Base-by-base conservation (phyloP, 2,329 filamentous ascomycete species). In the Aspergillus udagawae region DNA sequence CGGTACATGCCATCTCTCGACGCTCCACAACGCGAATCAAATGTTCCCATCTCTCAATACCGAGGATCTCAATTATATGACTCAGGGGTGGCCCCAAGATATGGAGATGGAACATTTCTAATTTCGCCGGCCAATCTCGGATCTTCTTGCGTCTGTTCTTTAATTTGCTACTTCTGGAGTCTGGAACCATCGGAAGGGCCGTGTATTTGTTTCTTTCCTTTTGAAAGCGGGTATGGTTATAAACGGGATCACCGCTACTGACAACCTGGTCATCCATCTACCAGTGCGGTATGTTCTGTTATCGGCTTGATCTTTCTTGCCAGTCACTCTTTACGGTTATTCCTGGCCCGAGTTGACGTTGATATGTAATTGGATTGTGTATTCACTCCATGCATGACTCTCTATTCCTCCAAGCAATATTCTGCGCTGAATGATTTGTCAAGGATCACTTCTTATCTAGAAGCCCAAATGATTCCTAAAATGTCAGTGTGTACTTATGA, bases 11-110 rank as follows among this genome's bases (percentile, higher is more conserved):
- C 44, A 47, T 17, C 44, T 47, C 10, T 23, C 44, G 3, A 35
- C 55, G 20, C 56, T 53, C 32, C 58, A 57, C 35, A 49, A 55
- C 17, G 51, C 51, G 21, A 49, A 59, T 35, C 58, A 60, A n/a
- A 66, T 66, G 64, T 66, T 67, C 28, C 63, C 64, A 10, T 59
- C 64, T 27, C 52, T 66, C 20, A 56, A 60, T 27, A 38, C 42
- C 9, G 57, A 59, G 9, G 58, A 65, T 17, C 49, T 25, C 21
- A 35, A 57, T 8, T 58, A 60, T 32, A 53, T 50, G 51, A 58
- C 64, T 49, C 60, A 63, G 41, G 17, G 57, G 9, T 66, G 63
- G 62, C 53, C 55, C n/a, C 44, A 54, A 20, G 61, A 65, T 32
- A 55, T 63, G 59, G 58, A 65, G 12, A 53, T 65, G 58, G 60